Evolutionary conservation across 2,329 filamentous ascomycete genomes (phyloP).

Genomic region (Pyrenophora graminea): DNA sequence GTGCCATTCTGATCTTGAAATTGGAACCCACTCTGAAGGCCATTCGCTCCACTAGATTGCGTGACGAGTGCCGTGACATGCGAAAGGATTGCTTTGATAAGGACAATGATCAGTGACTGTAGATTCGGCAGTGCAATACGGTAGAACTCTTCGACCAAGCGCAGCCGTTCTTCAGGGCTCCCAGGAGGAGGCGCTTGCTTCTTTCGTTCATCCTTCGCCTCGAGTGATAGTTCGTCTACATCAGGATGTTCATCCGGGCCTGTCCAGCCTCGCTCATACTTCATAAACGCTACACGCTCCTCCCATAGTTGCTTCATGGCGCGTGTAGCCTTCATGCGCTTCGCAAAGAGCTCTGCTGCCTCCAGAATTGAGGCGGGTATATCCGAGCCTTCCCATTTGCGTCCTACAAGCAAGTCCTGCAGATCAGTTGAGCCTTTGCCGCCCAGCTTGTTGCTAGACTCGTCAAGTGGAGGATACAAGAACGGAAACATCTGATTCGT

Average conservation of each 20-base stretch:
- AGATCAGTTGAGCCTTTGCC: slow-evolving; percentile 83
- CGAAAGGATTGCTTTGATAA: slow-evolving; percentile 83
- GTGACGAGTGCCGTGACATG: slow-evolving; percentile 85
- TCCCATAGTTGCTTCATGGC: slow-evolving; percentile 94
- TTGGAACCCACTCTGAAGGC: slow-evolving; percentile 54
- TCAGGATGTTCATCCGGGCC: slow-evolving; percentile 53
- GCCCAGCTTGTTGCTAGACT: slow-evolving; percentile 83
- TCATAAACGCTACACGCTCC: slow-evolving; percentile 87
- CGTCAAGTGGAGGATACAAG: slow-evolving; percentile 91
- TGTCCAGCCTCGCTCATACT: slow-evolving; percentile 89
- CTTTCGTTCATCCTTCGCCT: slow-evolving; percentile 39
- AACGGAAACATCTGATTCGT: slow-evolving; percentile 99
- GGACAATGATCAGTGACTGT: slow-evolving; percentile 89
- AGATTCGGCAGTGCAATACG: slow-evolving; percentile 77
- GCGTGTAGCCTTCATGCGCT: slow-evolving; percentile 85
- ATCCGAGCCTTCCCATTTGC: slow-evolving; percentile 90
- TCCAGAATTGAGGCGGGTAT: slow-evolving; percentile 94
- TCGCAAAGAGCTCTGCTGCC: slow-evolving; percentile 88
- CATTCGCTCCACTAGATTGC: slow-evolving; percentile 57
- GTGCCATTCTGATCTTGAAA: slow-evolving; percentile 50
- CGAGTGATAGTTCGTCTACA: slow-evolving; percentile 49
- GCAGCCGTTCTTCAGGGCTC: slow-evolving; percentile 66
- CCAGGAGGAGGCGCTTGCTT: slow-evolving; percentile 50
- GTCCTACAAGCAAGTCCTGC: slow-evolving; percentile 78
- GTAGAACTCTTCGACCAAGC: slow-evolving; percentile 84